Evolutionary conservation across 2,329 filamentous ascomycete genomes (phyloP), one percentile per base, ranked within the genome.

Genomic region (Colletotrichum sp.): DNA sequence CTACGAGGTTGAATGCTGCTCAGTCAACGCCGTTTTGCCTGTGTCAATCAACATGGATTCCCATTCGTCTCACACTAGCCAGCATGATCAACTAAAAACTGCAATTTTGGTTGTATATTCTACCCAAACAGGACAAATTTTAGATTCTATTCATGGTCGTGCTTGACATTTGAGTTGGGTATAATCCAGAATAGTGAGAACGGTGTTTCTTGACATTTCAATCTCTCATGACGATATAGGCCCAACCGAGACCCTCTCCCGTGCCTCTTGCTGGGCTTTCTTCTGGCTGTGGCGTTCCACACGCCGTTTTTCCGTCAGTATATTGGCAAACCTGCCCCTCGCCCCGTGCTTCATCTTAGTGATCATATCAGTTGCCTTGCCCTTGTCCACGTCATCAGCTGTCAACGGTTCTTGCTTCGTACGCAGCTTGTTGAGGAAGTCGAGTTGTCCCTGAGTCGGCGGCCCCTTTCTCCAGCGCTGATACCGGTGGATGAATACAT

Each of bases 271-370:
- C 75, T 86, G 84, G 71, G 89, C 85, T 13, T 81, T 74, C 28
- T 83, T 82, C 5, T 83, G 79, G 28, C 74, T 79, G 48, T 85
- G 81, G 76, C 80, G 88, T 66, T 86, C 84, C 43, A 82, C 85
- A 67, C 88, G 89, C 58, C 87, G 90, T 82, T 89, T 92, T 70
- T 88, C 86, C 0, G 85, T 86, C 80, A 90, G 88, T 73, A 91
- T 84, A 38, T 81, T 87, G 30, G 88, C 86, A 82, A 90, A 95
- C 86, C 86, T 91, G 77, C 85, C 94, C 83, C 87, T 91, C 1
- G 94, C 95, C 1, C 96, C 96, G 82, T 97, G 94, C 83, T 94
- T 96, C 77, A 98, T 82, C 84, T 98, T 98, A 9, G 95, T 98
- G 78, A 99, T 98, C 94, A 98, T 96, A 82, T 98, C 96, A 6